Evolutionary conservation across 805 yeast species (phyloP).

Genomic region (Candida morakotiae): DNA sequence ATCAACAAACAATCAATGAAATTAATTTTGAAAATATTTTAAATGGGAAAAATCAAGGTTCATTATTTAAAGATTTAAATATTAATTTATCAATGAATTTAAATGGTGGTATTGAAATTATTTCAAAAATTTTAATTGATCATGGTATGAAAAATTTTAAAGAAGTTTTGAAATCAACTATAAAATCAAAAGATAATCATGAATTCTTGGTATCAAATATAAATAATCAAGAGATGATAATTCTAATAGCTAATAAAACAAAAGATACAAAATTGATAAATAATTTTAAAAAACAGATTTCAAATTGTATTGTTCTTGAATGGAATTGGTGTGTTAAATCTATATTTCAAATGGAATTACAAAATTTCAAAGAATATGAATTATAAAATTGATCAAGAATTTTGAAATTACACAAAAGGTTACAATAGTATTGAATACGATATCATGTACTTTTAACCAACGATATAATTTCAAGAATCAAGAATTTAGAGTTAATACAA

Average conservation of each 20-base stretch:
- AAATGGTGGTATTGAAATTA: conserved; percentile 56
- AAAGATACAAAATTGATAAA: conserved; percentile 32
- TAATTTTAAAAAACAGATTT: conserved; percentile 14
- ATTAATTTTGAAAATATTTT: conserved; percentile 7
- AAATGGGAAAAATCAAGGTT: conserved; percentile 18
- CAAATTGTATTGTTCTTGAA: conserved; percentile 35
- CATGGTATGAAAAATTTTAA: conserved; percentile 48
- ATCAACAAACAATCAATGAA: conserved; percentile 23
- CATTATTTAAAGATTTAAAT: conserved; percentile 44
- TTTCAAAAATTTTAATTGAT: conserved; percentile 52
- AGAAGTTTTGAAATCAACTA: conserved; percentile 19
- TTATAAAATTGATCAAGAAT: conserved; percentile 8
- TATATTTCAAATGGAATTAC: conserved; percentile 44
- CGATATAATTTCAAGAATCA: no score
- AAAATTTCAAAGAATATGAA: conserved; percentile 17
- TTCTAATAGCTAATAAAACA: conserved; percentile 29
- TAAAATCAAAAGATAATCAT: conserved; percentile 1
- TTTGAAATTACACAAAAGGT: no score
- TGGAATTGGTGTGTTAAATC: conserved; percentile 65
- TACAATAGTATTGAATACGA: no score
- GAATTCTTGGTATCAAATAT: neutral
- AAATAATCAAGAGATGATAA: neutral
- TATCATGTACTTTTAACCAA: no score
- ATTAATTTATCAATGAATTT: conserved; percentile 56
- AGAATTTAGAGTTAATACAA: no score